Percentiles rank a stretch among this genome's conserved stretches.
phyloP scores from a whole-genome alignment of 75 land plant species.

The Pinus albicaulis region DNA sequence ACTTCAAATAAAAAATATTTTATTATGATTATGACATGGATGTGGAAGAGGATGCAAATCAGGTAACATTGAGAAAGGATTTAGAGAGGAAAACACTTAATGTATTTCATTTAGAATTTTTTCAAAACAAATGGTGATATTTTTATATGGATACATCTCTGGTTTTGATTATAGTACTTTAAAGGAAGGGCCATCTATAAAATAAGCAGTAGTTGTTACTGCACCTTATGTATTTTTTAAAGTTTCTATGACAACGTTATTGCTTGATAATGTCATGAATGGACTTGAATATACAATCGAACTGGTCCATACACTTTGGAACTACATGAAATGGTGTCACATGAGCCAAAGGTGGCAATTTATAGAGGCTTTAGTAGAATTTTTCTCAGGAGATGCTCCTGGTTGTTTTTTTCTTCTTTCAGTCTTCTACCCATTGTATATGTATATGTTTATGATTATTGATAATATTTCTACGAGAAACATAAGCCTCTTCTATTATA shows the following conservation, averaged over 20 bases:
- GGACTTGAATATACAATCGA: slow-evolving; percentile 79
- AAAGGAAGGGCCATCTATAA: slow-evolving; percentile 21
- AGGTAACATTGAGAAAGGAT: slow-evolving; percentile 29
- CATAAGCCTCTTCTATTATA: slow-evolving; percentile 76
- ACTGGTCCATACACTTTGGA: slow-evolving; percentile 82
- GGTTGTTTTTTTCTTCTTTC: slow-evolving; percentile 86
- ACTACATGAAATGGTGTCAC: slow-evolving; percentile 75
- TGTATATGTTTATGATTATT: slow-evolving; percentile 83
- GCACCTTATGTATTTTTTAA: slow-evolving; percentile 80
- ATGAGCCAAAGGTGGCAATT: slow-evolving; percentile 63
- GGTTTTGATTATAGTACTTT: neutral
- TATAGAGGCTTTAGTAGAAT: slow-evolving; percentile 22
- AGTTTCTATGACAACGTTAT: slow-evolving; percentile 54
- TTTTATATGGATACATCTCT: slow-evolving; percentile 33
- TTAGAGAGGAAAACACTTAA: slow-evolving; percentile 63
- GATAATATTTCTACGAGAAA: slow-evolving; percentile 95
- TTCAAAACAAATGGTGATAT: slow-evolving; percentile 61
- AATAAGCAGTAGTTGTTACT: slow-evolving; percentile 63
- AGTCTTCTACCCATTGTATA: slow-evolving; percentile 92
- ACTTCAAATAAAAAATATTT: slow-evolving; percentile 15
- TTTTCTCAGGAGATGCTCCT: slow-evolving; percentile 55
- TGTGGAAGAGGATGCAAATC: slow-evolving; percentile 35
- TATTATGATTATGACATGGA: slow-evolving; percentile 49
- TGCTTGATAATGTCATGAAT: slow-evolving; percentile 51
- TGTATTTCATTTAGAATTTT: slow-evolving; percentile 61